Evolutionary conservation across 495 filamentous ascomycete species (phyloP).

Genomic region (Aspergillus mulundensis): DNA sequence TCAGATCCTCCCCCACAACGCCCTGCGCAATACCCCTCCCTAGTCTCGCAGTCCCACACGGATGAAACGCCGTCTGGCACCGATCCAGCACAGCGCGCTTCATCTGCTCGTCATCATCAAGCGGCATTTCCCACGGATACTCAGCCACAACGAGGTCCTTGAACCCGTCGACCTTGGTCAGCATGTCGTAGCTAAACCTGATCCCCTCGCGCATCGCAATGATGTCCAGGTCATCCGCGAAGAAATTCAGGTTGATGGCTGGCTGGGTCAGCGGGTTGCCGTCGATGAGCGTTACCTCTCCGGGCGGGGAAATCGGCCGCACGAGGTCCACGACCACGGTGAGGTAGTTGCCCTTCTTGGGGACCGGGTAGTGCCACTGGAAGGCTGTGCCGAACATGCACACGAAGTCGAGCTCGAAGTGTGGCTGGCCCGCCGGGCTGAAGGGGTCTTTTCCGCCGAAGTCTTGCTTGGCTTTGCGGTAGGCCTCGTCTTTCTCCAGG

Average conservation of each 20-base stretch:
- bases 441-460: slow-evolving; percentile 56
- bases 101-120: slow-evolving; percentile 53
- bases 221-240: slow-evolving; percentile 51
- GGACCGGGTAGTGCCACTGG: slow-evolving; percentile 59
- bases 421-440: slow-evolving; percentile 55
- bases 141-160: slow-evolving; percentile 52
- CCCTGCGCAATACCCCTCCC: slow-evolving; percentile 49
- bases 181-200: slow-evolving; percentile 51
- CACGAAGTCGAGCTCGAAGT: slow-evolving; percentile 65
- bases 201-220: slow-evolving; percentile 55
- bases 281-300: slow-evolving; percentile 51
- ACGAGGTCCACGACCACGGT: slow-evolving; percentile 61
- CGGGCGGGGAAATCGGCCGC: slow-evolving; percentile 45
- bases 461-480: slow-evolving; percentile 42
- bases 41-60: slow-evolving; percentile 53
- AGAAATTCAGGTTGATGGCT: slow-evolving; percentile 60
- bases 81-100: slow-evolving; percentile 51
- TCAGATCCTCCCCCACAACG: slow-evolving; percentile 50
- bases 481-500: slow-evolving; percentile 45
- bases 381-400: slow-evolving; percentile 57
- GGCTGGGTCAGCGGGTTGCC: slow-evolving; percentile 48
- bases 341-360: slow-evolving; percentile 43
- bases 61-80: slow-evolving; percentile 56
- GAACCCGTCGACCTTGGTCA: slow-evolving; percentile 53
- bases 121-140: slow-evolving; percentile 60